Evolutionary conservation across 805 yeast species (phyloP), one percentile per base, ranked within the genome.

Genomic region (Wickerhamia fluorescens): DNA sequence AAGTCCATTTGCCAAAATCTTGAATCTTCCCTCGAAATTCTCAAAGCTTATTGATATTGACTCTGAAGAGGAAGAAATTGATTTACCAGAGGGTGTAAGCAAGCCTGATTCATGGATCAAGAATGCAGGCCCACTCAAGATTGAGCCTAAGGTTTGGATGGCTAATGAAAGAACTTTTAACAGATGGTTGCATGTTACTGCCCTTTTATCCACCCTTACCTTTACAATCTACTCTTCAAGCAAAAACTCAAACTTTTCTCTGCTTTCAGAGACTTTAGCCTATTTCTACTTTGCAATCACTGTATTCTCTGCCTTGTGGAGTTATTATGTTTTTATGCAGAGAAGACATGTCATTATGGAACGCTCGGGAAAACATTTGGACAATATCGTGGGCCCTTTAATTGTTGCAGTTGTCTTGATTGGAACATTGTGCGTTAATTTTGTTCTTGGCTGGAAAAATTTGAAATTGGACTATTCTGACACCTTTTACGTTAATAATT

Each of bases 161-260:
- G 98, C 98, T 16, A 92, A 92, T 51, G 98, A 92, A 62, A 80
- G 98, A 56, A 92, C 98, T 3, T 89, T 88, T 62, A 80, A 85
- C 65, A 74, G 94, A 56, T 92, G 98, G 98, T 66, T 92, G 41
- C 87, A 81, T 40, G 89, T 89, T 14, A 82, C 94, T 9, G 75
- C 94, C 0, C 63, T 92, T 50, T 68, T 92, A 42, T 77, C 95
- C 13, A 78, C 88, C 1, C 61, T 92, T 45, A 86, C 97, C 0
- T 87, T 88, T 49, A 69, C 92, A 10, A 72, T 92, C 31, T 84
- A 84, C 61, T 73, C 78, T 23, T 78, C 95, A 7, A 82, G 85
- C 13, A 64, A 68, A 37, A 62, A 66, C 16, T 78, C 96, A 0
- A 71, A 78, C 36, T 74, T 74, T 44, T 73, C 75, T n/a, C 41